Evolutionary conservation across 2,329 filamentous ascomycete genomes (phyloP).

Genomic region (Lasiodiplodia sp.): DNA sequence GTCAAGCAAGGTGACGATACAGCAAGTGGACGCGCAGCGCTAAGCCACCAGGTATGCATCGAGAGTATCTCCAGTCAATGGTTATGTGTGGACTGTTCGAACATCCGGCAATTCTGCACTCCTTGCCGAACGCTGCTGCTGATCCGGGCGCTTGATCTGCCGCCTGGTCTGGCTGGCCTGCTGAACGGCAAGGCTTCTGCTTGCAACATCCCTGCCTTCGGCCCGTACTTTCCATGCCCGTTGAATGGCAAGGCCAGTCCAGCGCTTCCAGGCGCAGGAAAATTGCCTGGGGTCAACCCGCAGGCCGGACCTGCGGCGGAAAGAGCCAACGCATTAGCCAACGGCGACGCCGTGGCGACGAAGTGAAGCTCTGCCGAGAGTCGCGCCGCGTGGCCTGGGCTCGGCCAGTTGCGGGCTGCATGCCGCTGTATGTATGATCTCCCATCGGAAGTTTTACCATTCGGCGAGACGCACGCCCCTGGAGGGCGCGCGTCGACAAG

Average conservation of each 20-base stretch:
- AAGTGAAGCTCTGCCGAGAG: background rate
- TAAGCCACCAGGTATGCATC: background rate
- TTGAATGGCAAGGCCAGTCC: background rate
- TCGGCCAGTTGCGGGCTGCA: background rate
- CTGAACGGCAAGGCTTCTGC: background rate
- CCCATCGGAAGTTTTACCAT: slow-evolving; percentile 1
- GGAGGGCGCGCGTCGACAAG: background rate
- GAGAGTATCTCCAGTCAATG: background rate
- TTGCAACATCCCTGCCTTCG: background rate
- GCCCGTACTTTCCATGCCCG: background rate
- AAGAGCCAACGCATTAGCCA: background rate
- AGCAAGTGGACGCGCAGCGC: background rate
- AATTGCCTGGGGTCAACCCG: background rate
- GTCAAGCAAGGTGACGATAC: background rate
- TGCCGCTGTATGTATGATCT: background rate
- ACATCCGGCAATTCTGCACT: background rate
- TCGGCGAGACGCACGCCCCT: background rate
- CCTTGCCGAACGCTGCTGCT: slow-evolving; percentile 13
- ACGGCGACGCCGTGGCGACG: background rate
- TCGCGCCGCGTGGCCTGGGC: slow-evolving; percentile 4
- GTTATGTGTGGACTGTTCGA: no score
- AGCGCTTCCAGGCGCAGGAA: background rate
- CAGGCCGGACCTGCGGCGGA: background rate
- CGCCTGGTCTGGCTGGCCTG: background rate
- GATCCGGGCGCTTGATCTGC: slow-evolving; percentile 20